These are phyloP conservation scores for Pseudocercospora cruenta DNA, from an alignment of 2,329 filamentous ascomycete genomes.

Conservation along the genomic window DNA sequence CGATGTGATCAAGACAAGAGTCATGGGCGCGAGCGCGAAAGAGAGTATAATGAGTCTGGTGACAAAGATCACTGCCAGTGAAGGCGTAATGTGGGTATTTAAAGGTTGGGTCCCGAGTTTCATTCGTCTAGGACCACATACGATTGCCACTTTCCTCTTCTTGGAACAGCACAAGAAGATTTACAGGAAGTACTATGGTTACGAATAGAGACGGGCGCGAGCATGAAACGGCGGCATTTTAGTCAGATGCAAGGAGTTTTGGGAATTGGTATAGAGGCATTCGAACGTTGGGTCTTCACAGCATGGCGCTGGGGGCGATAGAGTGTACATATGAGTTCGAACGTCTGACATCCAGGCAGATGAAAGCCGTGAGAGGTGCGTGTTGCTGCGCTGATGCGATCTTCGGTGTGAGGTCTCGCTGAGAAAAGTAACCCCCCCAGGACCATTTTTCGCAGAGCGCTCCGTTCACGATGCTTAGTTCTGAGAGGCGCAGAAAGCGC, in stretches of 20 bases:
- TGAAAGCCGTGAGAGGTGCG: no score
- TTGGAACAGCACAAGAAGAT: conserved; percentile 83
- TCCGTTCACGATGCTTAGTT: neutral
- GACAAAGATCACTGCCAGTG: conserved; percentile 67
- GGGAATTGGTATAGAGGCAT: neutral
- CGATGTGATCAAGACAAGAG: conserved; percentile 85
- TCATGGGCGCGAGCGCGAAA: conserved; percentile 71
- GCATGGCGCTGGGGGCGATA: conserved; percentile 1
- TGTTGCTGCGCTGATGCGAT: no score
- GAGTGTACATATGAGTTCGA: conserved; percentile 9
- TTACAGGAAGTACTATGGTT: conserved; percentile 57
- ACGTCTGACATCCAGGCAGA: neutral
- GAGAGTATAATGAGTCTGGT: conserved; percentile 63
- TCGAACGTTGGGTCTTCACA: neutral
- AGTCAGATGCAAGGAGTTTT: neutral
- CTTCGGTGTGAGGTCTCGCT: no score
- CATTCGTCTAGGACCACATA: conserved; percentile 71
- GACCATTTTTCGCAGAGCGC: no score
- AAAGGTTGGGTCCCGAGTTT: conserved; percentile 86
- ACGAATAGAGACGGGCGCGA: conserved; percentile 11
- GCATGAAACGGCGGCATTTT: neutral
- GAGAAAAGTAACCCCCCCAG: no score
- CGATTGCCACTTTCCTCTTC: conserved; percentile 84
- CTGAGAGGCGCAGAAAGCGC: neutral
- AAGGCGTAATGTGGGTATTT: conserved; percentile 83